A percentile compares a stretch with the other conserved stretches of the same genome.
Conservation (phyloP, 1,139 yeast species). For the Debaryomyces robertsiae region DNA sequence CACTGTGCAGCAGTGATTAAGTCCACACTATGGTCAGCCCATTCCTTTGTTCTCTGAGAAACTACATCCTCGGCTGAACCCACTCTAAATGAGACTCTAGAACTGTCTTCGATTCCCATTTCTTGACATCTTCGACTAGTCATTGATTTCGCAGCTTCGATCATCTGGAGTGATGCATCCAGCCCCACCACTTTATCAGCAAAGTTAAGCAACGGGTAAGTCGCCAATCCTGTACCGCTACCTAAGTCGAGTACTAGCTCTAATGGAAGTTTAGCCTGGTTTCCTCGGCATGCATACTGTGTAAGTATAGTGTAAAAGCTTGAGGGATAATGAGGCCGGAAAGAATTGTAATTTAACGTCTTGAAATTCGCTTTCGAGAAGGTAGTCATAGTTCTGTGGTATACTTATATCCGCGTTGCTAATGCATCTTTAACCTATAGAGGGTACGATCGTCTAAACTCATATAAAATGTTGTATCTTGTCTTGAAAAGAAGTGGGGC, state of each 20-base stretch:
- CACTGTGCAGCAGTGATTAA: conserved; percentile 50
- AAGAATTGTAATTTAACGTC: conserved; percentile 57
- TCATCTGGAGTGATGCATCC: conserved; percentile 39
- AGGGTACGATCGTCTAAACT: too few species aligned
- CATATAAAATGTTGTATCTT: too few species aligned
- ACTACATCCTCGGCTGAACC: conserved; percentile 42
- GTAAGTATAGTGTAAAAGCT: conserved; percentile 50
- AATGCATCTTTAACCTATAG: too few species aligned
- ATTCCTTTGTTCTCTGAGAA: conserved; percentile 17
- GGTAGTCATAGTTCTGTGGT: conserved; percentile 52
- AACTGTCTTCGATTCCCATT: conserved; percentile 28
- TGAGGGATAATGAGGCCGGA: conserved; percentile 69
- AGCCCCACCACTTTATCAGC: conserved; percentile 35
- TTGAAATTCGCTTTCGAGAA: conserved; percentile 63
- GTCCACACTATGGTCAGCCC: conserved; percentile 27
- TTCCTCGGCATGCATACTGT: conserved; percentile 25
- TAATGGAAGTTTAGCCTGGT: conserved; percentile 20
- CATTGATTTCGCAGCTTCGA: conserved; percentile 36
- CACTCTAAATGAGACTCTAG: conserved; percentile 32
- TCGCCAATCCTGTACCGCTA: conserved; percentile 46
- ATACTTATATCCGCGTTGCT: too few species aligned
- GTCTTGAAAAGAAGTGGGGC: too few species aligned
- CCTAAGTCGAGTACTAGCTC: conserved; percentile 37
- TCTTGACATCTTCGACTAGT: conserved; percentile 24
- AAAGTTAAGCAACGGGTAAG: conserved; percentile 38